These are phyloP conservation scores for Calonectria pauciramosa DNA, from an alignment of 2,329 filamentous ascomycete species.

Conservation along the genomic window DNA sequence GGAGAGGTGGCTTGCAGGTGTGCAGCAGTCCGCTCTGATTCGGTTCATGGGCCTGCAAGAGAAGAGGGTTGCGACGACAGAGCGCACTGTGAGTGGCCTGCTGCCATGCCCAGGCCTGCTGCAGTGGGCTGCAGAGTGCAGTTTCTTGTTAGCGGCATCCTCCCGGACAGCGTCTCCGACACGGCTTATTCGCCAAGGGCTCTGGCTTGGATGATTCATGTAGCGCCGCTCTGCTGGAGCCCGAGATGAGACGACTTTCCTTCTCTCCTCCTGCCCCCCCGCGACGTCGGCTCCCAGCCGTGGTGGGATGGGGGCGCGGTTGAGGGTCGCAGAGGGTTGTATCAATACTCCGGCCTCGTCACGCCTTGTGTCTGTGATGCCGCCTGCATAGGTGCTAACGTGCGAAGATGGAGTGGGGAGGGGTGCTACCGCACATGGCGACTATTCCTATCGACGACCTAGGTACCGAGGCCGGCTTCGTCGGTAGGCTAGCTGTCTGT, in stretches of 20 bases:
- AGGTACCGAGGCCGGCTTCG: not conserved
- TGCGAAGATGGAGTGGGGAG: conserved; percentile 22
- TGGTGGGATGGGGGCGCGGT: not conserved
- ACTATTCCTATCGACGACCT: conserved; percentile 10
- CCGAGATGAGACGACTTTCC: conserved; percentile 15
- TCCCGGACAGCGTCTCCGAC: conserved; percentile 32
- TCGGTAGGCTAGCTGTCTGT: not conserved
- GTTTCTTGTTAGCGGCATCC: conserved; percentile 36
- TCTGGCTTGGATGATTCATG: conserved; percentile 31
- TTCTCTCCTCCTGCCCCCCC: not conserved
- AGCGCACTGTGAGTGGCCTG: conserved; percentile 40
- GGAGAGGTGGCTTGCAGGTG: conserved; percentile 37
- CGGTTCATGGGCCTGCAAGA: conserved; percentile 38
- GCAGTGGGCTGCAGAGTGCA: conserved; percentile 37
- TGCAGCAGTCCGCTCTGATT: conserved; percentile 41
- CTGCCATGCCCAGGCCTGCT: conserved; percentile 33
- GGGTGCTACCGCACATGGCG: not conserved
- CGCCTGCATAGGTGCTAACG: conserved; percentile 23
- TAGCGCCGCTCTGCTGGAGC: conserved; percentile 26
- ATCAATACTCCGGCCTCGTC: conserved; percentile 10
- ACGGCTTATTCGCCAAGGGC: conserved; percentile 36
- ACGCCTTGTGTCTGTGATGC: conserved; percentile 15
- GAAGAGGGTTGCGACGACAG: conserved; percentile 35
- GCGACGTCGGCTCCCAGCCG: not conserved
- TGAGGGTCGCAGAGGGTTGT: conserved; percentile 9